These are phyloP conservation scores for Candida chauliodis DNA, from an alignment of 805 yeast genomes.

Conservation along the genomic window DNA sequence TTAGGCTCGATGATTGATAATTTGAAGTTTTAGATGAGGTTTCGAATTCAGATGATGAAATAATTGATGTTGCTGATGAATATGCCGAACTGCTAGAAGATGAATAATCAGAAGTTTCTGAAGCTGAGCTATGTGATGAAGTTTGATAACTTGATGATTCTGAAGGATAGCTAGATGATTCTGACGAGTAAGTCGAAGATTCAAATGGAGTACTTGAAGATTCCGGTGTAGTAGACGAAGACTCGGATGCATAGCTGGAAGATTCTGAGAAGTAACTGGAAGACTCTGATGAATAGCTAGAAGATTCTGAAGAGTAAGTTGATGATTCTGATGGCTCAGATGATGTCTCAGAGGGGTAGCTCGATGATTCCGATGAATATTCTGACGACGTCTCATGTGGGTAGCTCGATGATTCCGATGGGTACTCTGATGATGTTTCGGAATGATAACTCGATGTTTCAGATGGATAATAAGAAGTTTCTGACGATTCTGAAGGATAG, in stretches of 20 bases:
- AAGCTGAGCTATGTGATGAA: neutral
- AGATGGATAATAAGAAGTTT: neutral
- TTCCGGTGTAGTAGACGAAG: neutral
- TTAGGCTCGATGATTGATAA: neutral
- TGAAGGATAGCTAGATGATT: neutral
- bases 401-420: neutral
- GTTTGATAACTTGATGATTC: neutral
- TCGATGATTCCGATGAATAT: neutral
- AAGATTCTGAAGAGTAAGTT: neutral
- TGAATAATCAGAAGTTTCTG: neutral
- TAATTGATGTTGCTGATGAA: neutral
- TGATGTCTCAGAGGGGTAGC: neutral
- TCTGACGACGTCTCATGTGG: neutral
- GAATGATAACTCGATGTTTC: neutral
- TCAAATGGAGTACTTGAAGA: neutral
- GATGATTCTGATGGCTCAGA: neutral
- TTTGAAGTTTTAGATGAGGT: neutral
- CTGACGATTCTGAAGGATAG: neutral
- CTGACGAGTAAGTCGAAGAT: no score
- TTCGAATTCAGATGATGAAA: neutral
- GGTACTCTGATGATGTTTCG: neutral
- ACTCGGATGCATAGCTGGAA: neutral
- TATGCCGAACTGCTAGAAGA: neutral
- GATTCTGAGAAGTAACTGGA: neutral
- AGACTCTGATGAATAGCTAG: neutral